phyloP scores from a whole-genome alignment of 2,329 filamentous ascomycete species.

The Phyllosticta citrichinensis region DNA sequence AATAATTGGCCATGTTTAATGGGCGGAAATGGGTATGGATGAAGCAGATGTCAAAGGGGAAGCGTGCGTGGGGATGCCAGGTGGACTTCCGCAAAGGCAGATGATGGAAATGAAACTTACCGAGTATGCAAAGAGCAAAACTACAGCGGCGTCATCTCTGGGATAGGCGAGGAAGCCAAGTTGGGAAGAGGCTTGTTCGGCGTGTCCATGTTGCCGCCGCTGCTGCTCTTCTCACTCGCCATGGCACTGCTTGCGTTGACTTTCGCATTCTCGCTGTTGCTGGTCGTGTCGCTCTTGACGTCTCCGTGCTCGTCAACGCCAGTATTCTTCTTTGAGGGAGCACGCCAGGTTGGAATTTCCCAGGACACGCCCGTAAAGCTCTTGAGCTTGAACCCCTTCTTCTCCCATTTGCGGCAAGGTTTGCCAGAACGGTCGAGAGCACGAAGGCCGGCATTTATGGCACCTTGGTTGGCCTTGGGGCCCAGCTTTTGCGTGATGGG shows the following conservation, averaged over 20 bases:
- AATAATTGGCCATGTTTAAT: neutral
- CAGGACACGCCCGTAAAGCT: constrained; percentile 84
- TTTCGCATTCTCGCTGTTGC: constrained; percentile 47
- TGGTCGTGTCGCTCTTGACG: constrained; percentile 44
- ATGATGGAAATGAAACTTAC: neutral
- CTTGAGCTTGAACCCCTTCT: constrained; percentile 73
- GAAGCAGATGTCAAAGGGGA: neutral
- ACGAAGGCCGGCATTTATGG: constrained; percentile 91
- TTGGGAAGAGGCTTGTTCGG: constrained; percentile 3
- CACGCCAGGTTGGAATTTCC: constrained; percentile 74
- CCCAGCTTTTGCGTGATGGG: constrained; percentile 65
- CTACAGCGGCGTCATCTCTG: constrained; percentile 8
- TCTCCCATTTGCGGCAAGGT: constrained; percentile 85
- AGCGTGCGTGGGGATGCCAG: neutral
- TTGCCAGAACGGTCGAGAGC: constrained; percentile 87
- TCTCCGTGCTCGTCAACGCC: constrained; percentile 48
- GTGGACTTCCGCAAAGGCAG: neutral
- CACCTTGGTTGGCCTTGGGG: constrained; percentile 91
- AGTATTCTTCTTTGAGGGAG: constrained; percentile 46
- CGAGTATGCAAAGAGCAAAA: neutral
- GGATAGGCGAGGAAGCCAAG: constrained; percentile 4
- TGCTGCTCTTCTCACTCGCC: constrained; percentile 50
- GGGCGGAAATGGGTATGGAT: neutral
- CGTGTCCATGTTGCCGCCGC: constrained; percentile 36
- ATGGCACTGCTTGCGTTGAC: constrained; percentile 49